These are phyloP conservation scores for Wickerhamomyces hampshirensis DNA, from an alignment of 805 yeast genomes.

Conservation along the genomic window DNA sequence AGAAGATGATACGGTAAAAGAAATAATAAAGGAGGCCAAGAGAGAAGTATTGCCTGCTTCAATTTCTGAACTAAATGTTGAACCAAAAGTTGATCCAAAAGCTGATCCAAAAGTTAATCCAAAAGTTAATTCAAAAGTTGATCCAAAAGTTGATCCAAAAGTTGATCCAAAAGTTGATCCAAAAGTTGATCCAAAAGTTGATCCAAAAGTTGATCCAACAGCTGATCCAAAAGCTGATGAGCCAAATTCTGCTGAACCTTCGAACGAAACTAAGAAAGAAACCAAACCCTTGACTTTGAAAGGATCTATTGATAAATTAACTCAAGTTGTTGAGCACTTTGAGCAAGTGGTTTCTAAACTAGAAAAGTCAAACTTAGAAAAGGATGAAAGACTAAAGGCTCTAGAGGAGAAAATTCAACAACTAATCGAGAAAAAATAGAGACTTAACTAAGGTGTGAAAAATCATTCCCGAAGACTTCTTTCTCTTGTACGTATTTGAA, in stretches of 20 bases:
- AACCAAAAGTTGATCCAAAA: slow-evolving; percentile 12
- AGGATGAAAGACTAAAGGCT: slow-evolving; percentile 54
- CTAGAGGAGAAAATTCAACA: slow-evolving; percentile 60
- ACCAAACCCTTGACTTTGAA: slow-evolving; percentile 57
- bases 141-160: slow-evolving; percentile 17
- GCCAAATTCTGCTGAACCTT: slow-evolving; percentile 9
- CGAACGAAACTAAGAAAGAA: slow-evolving; percentile 9
- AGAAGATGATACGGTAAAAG: slow-evolving; percentile 21
- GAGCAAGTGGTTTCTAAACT: slow-evolving; percentile 52
- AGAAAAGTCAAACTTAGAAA: slow-evolving; percentile 50
- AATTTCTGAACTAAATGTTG: slow-evolving; percentile 8
- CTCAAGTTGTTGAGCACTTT: slow-evolving; percentile 49
- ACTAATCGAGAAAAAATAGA: slow-evolving; percentile 36
- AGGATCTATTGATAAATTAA: slow-evolving; percentile 65
- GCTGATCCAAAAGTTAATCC: slow-evolving; percentile 10
- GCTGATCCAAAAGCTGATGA: slow-evolving; percentile 13
- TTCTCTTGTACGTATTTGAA: neutral
- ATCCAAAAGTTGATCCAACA: slow-evolving; percentile 12
- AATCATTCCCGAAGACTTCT: neutral
- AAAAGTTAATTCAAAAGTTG: slow-evolving; percentile 16
- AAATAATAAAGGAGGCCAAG: slow-evolving; percentile 5
- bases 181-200: too few species aligned
- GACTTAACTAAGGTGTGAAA: too few species aligned
- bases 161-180: slow-evolving; percentile 14
- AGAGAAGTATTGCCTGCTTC: slow-evolving; percentile 6